Percentiles rank a stretch among this genome's conserved stretches.
Evolutionary conservation across 345 rosid genomes (phyloP).

Genomic region (Excoecaria agallocha): DNA sequence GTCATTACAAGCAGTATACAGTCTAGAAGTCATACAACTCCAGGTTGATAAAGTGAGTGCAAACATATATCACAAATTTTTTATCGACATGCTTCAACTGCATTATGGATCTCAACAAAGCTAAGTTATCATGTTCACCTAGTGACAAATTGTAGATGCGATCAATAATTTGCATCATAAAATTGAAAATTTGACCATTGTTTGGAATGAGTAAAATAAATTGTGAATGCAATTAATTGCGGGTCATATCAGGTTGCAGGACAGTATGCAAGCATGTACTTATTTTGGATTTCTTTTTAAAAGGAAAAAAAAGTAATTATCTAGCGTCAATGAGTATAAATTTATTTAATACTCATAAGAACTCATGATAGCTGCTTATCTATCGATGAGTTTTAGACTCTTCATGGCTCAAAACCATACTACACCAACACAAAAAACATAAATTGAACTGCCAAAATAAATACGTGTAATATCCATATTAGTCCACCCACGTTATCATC

Average conservation of each 20-base stretch:
- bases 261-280: too few species aligned
- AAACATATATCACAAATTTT: background rate
- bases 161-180: background rate
- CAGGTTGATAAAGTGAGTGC: background rate
- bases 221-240: too few species aligned
- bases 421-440: background rate
- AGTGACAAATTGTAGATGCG: too few species aligned
- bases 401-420: background rate
- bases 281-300: too few species aligned
- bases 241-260: too few species aligned
- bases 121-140: background rate
- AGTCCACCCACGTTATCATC: background rate
- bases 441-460: background rate
- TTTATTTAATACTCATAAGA: background rate
- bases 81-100: background rate
- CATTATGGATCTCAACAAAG: background rate
- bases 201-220: too few species aligned
- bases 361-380: background rate
- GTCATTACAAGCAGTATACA: too few species aligned
- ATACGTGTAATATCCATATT: background rate
- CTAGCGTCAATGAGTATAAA: too few species aligned
- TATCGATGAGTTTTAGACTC: background rate
- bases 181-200: too few species aligned
- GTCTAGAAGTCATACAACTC: background rate
- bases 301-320: too few species aligned